Evolutionary conservation across 2,329 filamentous ascomycete genomes (phyloP).

Genomic region (Plenodomus biglobosus): DNA sequence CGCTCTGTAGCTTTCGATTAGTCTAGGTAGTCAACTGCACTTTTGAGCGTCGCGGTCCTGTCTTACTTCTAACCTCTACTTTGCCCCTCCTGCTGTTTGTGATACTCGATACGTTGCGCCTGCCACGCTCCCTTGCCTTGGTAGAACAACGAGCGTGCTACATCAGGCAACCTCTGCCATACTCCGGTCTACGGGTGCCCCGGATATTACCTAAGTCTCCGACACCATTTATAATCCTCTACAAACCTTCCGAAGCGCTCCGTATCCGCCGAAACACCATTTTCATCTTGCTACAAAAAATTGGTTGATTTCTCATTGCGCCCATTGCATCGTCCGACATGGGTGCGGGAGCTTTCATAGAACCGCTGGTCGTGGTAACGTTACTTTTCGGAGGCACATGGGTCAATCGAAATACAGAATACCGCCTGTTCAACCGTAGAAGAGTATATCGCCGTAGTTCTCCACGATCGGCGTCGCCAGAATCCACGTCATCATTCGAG

Average conservation of each 20-base stretch:
- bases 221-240: not conserved
- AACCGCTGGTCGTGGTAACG: slow-evolving; percentile 62
- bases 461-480: slow-evolving; percentile 43
- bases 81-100: not conserved
- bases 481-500: slow-evolving; percentile 41
- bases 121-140: not conserved
- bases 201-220: not conserved
- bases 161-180: not conserved
- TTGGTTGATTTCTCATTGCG: no score
- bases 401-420: slow-evolving; percentile 58
- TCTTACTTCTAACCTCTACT: not conserved
- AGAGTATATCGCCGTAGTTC: slow-evolving; percentile 20
- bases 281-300: no score
- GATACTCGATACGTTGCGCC: not conserved
- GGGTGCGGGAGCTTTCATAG: slow-evolving; percentile 60
- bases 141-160: not conserved
- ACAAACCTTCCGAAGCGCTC: not conserved
- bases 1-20: slow-evolving; percentile 2
- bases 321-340: slow-evolving; percentile 36
- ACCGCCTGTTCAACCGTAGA: slow-evolving; percentile 38
- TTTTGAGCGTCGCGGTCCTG: not conserved
- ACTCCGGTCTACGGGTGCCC: not conserved
- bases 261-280: not conserved
- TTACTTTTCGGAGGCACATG: slow-evolving; percentile 64
- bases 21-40: not conserved